Evolutionary conservation across 495 filamentous ascomycete species (phyloP).

Genomic region (Tuber magnatum): DNA sequence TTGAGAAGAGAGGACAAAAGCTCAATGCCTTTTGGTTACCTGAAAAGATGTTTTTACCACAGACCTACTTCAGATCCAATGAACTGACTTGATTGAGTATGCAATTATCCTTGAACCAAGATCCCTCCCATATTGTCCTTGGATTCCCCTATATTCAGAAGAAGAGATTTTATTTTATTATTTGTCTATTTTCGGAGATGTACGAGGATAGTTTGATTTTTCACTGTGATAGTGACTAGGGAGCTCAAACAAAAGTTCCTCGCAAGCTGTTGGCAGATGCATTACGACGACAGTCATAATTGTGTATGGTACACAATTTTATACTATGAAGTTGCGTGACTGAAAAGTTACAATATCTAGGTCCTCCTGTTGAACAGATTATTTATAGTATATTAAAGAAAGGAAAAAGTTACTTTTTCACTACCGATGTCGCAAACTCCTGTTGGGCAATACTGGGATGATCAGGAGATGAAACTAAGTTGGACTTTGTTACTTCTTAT

Average conservation of each 20-base stretch:
- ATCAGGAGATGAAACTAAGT: not conserved
- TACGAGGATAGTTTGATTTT: not conserved
- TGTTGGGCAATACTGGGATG: not conserved
- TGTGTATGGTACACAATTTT: not conserved
- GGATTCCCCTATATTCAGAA: too few relatives aligned
- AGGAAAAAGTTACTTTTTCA: not conserved
- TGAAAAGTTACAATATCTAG: not conserved
- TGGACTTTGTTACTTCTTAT: not conserved
- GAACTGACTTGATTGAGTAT: not conserved
- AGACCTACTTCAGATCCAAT: accelerated
- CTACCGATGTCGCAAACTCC: not conserved
- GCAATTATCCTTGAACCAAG: not conserved
- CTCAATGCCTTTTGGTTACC: not conserved
- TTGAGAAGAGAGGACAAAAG: too few relatives aligned
- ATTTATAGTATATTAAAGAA: not conserved
- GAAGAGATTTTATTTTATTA: not conserved
- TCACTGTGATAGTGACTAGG: not conserved
- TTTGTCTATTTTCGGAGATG: not conserved
- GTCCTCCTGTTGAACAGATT: not conserved
- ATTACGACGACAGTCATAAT: accelerated
- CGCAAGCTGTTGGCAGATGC: not conserved
- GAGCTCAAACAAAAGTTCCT: not conserved
- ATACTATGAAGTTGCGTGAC: not conserved
- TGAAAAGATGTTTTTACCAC: not conserved
- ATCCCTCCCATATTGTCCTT: accelerated